A percentile compares a stretch with the other conserved stretches of the same genome.
Conservation (phyloP, 1,284 basidiomycete genomes). For the Fomitopsis betulina region DNA sequence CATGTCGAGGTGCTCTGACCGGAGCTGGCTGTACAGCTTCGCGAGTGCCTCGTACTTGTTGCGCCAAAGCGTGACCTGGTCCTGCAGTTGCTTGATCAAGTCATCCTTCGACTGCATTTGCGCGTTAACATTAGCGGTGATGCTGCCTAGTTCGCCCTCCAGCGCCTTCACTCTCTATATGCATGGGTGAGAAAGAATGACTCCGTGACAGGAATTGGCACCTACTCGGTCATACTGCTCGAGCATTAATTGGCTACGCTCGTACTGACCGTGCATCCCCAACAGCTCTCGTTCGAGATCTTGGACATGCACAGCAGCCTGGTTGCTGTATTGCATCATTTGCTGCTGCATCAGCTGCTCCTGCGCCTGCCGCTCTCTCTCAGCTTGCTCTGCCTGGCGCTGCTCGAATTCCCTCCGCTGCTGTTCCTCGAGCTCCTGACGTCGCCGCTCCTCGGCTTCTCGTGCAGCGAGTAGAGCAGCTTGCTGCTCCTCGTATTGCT, state of each 20-base stretch:
- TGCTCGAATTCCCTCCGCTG: constrained; percentile 91
- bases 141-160: constrained; percentile 84
- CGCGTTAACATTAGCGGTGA: constrained; percentile 78
- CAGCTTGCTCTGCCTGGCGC: constrained; percentile 84
- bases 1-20: constrained; percentile 97
- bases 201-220: constrained; percentile 8
- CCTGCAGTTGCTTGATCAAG: constrained; percentile 92
- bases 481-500: constrained; percentile 97
- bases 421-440: constrained; percentile 74
- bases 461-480: constrained; percentile 74
- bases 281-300: constrained; percentile 92
- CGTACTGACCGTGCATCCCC: constrained; percentile 94
- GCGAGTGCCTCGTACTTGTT: constrained; percentile 99
- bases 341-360: constrained; percentile 84
- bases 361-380: constrained; percentile 85
- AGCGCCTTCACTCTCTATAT: constrained; percentile 90
- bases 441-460: constrained; percentile 78
- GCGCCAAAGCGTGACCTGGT: constrained; percentile 95
- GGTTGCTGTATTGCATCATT: constrained; percentile 70
- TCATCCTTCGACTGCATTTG: constrained; percentile 95
- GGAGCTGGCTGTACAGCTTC: constrained; percentile 97
- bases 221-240: constrained; percentile 95
- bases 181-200: background rate
- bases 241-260: constrained; percentile 96
- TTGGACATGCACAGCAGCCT: constrained; percentile 63